Evolutionary conservation across 345 rosid genomes (phyloP).

Genomic region (Schrenkiella parvula): DNA sequence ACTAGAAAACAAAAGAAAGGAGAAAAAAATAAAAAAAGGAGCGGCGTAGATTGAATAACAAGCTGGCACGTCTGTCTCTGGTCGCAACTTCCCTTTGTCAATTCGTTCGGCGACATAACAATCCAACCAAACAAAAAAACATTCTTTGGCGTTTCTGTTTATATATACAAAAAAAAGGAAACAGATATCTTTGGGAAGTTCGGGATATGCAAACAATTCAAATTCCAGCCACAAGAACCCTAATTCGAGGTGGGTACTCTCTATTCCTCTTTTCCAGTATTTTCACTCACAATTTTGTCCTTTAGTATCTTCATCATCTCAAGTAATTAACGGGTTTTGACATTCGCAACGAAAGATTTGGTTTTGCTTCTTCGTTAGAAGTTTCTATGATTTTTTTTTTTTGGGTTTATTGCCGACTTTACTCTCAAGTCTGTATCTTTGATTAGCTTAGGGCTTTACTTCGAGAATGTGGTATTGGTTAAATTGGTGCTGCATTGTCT

Average conservation of each 20-base stretch:
- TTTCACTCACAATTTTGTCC: neutral
- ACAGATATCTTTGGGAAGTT: neutral
- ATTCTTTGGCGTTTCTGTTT: constrained; percentile 19
- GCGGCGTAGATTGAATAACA: constrained; percentile 23
- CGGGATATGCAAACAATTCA: neutral
- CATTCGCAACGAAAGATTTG: constrained; percentile 5
- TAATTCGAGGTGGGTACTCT: constrained; percentile 17
- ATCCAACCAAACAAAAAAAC: constrained; percentile 14
- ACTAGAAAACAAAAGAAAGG: neutral
- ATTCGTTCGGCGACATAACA: constrained; percentile 30
- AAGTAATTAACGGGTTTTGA: neutral
- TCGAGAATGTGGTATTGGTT: neutral
- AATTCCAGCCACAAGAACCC: constrained; percentile 25
- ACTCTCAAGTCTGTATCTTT: neutral
- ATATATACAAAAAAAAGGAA: neutral
- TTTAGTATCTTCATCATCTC: neutral
- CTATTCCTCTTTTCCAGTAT: neutral
- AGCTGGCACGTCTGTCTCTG: constrained; percentile 31
- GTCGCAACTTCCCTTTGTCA: constrained; percentile 5
- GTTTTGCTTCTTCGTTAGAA: neutral
- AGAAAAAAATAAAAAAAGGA: neutral
- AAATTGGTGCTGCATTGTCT: constrained; percentile 1
- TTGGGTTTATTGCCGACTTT: neutral
- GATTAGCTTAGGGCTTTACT: neutral
- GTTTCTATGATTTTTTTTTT: neutral